Percentiles rank a stretch among this genome's conserved stretches.
phyloP scores from a whole-genome alignment of 345 rosid species.

The Eutrema heterophyllum region DNA sequence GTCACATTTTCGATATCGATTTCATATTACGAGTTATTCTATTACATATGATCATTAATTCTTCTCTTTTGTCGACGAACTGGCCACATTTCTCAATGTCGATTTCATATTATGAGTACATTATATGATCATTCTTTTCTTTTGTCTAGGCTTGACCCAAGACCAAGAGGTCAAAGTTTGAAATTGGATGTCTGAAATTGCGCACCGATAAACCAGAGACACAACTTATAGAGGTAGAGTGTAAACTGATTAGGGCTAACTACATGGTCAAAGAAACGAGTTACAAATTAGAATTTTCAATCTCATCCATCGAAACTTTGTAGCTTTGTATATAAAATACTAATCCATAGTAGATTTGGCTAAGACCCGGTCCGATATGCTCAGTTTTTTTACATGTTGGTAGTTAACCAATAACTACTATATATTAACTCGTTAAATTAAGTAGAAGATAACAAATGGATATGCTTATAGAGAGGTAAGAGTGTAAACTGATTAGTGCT shows the following conservation, averaged over 20 bases:
- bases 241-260: background rate
- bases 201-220: background rate
- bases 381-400: no score
- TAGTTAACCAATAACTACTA: no score
- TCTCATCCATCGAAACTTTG: background rate
- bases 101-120: background rate
- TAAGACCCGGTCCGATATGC: no score
- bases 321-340: background rate
- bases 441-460: no score
- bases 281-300: background rate
- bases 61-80: background rate
- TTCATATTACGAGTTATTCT: conserved; percentile 6
- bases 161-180: conserved; percentile 23
- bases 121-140: conserved; percentile 1
- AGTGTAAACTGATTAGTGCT: no score
- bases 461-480: no score
- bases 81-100: conserved; percentile 9
- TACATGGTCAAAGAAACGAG: background rate
- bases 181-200: background rate
- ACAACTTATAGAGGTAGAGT: background rate
- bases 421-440: no score
- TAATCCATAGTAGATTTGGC: no score
- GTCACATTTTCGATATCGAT: conserved; percentile 5
- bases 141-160: conserved; percentile 20
- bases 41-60: background rate